Conservation (phyloP, 2,329 filamentous ascomycete genomes). For the Sarocladium oryzae region DNA sequence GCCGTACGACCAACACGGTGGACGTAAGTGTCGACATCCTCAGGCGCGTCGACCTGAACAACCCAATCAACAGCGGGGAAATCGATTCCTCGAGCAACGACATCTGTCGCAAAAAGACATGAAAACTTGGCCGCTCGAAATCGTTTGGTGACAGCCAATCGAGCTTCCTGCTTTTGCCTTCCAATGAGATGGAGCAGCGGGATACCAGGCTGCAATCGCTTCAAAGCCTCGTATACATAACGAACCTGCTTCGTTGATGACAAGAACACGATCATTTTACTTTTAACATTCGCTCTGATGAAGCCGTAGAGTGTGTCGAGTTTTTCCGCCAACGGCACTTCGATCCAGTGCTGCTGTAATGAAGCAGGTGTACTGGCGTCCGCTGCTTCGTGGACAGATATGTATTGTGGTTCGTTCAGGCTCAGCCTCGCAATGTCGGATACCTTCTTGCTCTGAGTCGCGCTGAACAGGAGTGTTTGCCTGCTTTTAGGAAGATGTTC, state of each 20-base stretch:
- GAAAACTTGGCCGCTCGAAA: constrained; percentile 77
- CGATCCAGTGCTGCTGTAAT: constrained; percentile 85
- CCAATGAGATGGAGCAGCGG: constrained; percentile 89
- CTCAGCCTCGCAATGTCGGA: constrained; percentile 86
- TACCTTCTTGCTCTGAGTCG: constrained; percentile 91
- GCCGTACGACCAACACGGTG: constrained; percentile 92
- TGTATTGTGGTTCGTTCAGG: constrained; percentile 86
- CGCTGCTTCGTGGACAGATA: constrained; percentile 84
- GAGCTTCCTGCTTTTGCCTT: constrained; percentile 83
- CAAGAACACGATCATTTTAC: constrained; percentile 91
- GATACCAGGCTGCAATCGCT: constrained; percentile 90
- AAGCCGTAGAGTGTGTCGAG: constrained; percentile 91
- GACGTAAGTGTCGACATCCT: constrained; percentile 96
- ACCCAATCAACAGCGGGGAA: constrained; percentile 98
- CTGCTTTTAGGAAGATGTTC: constrained; percentile 80
- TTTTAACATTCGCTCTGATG: constrained; percentile 82
- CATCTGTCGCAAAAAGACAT: constrained; percentile 91
- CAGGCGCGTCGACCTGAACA: constrained; percentile 94
- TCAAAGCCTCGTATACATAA: constrained; percentile 89
- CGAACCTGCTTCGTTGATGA: constrained; percentile 95
- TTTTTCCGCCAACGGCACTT: constrained; percentile 81
- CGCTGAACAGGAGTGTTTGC: constrained; percentile 92
- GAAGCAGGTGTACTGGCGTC: constrained; percentile 71
- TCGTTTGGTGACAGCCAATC: constrained; percentile 78
- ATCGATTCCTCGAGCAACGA: constrained; percentile 88